A percentile compares a stretch with the other conserved stretches of the same genome.
Evolutionary conservation across 1,284 basidiomycete species (phyloP).

Genomic region (Limonomyces culmigenus): DNA sequence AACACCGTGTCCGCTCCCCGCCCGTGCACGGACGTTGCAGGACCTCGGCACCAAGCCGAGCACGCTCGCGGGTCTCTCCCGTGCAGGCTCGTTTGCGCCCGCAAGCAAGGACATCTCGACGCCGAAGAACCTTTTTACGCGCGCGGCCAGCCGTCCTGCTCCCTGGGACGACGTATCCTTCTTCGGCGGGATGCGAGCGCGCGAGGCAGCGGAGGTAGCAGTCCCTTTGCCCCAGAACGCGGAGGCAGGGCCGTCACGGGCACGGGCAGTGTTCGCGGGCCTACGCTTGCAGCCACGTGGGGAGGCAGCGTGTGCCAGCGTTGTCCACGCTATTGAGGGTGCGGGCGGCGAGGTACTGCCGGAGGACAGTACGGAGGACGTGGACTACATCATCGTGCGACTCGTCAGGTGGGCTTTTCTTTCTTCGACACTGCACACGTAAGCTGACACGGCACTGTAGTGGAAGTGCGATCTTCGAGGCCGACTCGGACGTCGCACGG

Average conservation of each 20-base stretch:
- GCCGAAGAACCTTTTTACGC: background rate
- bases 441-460: too few species aligned
- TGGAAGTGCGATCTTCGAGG: conserved; percentile 40
- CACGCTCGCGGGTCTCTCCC: conserved; percentile 34
- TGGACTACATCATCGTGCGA: conserved; percentile 50
- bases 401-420: conserved; percentile 38
- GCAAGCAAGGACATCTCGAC: conserved; percentile 5
- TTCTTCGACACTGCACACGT: background rate
- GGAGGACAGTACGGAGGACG: conserved; percentile 28
- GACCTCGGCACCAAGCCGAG: conserved; percentile 4
- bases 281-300: conserved; percentile 39
- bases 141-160: background rate
- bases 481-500: conserved; percentile 26
- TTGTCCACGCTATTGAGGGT: conserved; percentile 38
- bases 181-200: background rate
- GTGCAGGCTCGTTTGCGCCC: conserved; percentile 40
- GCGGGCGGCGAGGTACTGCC: conserved; percentile 33
- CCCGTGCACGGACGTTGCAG: conserved; percentile 4
- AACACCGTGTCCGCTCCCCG: conserved; percentile 6
- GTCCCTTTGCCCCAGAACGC: background rate
- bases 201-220: background rate
- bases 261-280: conserved; percentile 27
- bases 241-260: background rate
- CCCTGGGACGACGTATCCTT: background rate
- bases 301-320: conserved; percentile 37